Evolutionary conservation across 768 basidiomycete species (phyloP), one percentile per base, ranked within the genome.

Genomic region (Mycena albidolilacea): DNA sequence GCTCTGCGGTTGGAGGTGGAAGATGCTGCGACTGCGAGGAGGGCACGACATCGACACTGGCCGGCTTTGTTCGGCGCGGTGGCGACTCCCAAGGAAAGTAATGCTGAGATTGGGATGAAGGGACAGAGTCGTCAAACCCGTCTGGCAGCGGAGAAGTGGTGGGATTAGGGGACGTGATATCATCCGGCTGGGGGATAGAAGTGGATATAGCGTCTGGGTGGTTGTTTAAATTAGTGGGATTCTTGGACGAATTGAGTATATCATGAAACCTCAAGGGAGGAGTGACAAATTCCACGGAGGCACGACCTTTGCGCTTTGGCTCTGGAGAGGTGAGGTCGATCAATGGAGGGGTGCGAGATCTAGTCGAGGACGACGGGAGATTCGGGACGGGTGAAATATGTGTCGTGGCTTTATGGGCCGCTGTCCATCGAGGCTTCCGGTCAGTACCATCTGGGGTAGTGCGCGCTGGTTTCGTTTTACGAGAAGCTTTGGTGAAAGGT

Each of bases 121-220:
- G 64, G 21, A 67, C 64, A 23, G 12, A 23, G 35, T 66, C 38
- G 39, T 71, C 64, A 11, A 23, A 21, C 5, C n/a, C 10, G 43
- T 60, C 64, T 2, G 48, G 41, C 50, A 30, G 65, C 0, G 43
- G 21, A 37, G 60, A 21, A 21, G 38, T 54, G 38, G 54, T 17
- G 50, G 38, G 57, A 10, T n/a, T 19, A 46, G 59, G 35, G 50
- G 59, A 52, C 38, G 59, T 35, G 35, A 41, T 70, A 61, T 78
- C 64, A 60, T 85, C 83, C 35, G 78, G 81, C 71, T 84, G 85
- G n/a, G 84, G 72, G 54, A 68, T 38, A 43, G n/a, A 48, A 21
- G 62, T 50, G 39, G 69, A 64, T 43, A 37, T 37, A 17, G 17
- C n/a, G n/a, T 57, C 66, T 15, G 8, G 37, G 19, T 62, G 15